Conservation (phyloP, 306 rosid species). For the Lathyrus oleraceus region DNA sequence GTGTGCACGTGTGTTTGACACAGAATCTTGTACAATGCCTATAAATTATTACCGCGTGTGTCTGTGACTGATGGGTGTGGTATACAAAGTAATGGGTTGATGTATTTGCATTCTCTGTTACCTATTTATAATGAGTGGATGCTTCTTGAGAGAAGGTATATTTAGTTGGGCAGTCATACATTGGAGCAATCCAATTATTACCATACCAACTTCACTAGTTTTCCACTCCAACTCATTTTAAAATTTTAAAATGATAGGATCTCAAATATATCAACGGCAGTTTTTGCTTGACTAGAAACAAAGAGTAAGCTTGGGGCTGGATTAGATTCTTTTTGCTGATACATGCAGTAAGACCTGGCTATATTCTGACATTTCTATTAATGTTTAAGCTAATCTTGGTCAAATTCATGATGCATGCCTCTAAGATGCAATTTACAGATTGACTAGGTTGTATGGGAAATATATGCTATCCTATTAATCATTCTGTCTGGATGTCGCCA, state of each 20-base stretch:
- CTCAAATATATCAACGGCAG: background rate
- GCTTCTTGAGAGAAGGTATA: background rate
- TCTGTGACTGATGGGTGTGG: background rate
- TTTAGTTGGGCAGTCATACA: background rate
- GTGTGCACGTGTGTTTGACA: background rate
- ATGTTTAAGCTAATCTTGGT: constrained; percentile 10
- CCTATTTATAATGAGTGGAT: background rate
- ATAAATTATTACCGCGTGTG: constrained; percentile 8
- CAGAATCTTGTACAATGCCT: background rate
- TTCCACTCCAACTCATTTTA: background rate
- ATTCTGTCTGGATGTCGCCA: constrained; percentile 22
- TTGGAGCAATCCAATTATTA: constrained; percentile 6
- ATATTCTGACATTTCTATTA: constrained; percentile 8
- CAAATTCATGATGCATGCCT: constrained; percentile 19
- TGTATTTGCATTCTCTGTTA: constrained; percentile 3
- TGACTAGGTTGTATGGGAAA: constrained; percentile 7
- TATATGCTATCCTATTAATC: constrained; percentile 14
- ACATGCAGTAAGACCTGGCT: background rate
- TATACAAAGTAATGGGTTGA: constrained; percentile 7
- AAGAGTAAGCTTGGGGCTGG: background rate
- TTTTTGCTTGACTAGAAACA: constrained; percentile 1
- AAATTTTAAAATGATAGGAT: background rate
- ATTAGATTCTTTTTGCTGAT: constrained; percentile 13
- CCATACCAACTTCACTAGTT: background rate
- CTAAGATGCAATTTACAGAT: background rate